Conservation (phyloP, 73 alveolate genomes). For the Paramecium pentaurelia region DNA sequence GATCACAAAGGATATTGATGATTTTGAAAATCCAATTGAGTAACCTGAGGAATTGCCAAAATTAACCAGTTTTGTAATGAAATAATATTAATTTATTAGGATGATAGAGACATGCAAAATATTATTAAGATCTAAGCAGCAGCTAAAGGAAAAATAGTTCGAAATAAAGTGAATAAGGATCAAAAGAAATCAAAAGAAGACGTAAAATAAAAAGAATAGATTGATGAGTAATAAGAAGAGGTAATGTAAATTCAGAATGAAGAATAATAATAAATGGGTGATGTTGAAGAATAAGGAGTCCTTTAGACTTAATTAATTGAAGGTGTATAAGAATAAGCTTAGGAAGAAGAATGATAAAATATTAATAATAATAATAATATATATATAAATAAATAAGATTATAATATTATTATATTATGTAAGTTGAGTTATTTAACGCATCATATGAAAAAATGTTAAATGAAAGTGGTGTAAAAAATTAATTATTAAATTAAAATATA, state of each 20-base stretch:
- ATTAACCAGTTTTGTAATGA: background rate
- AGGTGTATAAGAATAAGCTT: background rate
- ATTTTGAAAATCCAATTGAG: background rate
- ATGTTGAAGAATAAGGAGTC: background rate
- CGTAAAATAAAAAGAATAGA: background rate
- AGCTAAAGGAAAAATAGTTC: constrained; percentile 3
- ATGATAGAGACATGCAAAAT: constrained; percentile 7
- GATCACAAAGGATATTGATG: background rate
- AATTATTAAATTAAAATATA: background rate
- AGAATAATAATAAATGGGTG: background rate
- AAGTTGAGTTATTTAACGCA: background rate
- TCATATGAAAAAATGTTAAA: background rate
- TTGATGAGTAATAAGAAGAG: background rate
- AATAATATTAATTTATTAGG: background rate
- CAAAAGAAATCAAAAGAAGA: background rate
- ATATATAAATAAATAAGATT: background rate
- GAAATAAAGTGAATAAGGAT: background rate
- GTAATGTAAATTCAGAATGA: no score
- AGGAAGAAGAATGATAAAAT: background rate
- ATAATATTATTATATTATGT: background rate
- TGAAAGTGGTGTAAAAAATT: background rate
- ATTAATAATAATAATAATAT: background rate
- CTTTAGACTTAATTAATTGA: background rate
- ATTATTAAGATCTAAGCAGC: constrained; percentile 26
- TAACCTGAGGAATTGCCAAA: background rate